Evolutionary conservation across 1,284 basidiomycete species (phyloP).

Genomic region (Acaromyces ingoldii): DNA sequence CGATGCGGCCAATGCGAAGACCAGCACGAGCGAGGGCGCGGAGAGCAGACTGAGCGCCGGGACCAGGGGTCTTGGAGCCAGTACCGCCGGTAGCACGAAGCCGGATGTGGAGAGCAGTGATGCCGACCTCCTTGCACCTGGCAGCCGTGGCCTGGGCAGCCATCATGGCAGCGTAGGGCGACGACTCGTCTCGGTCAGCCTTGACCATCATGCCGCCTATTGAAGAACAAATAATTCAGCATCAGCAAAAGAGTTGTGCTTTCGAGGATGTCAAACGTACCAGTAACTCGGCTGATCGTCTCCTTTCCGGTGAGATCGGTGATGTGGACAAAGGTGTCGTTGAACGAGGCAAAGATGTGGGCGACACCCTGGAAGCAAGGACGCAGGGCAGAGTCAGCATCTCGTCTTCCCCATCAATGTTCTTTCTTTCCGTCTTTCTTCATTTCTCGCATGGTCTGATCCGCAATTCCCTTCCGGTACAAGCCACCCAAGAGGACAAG

Average conservation of each 20-base stretch:
- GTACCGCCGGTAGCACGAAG: conserved; percentile 97
- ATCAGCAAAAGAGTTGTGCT: not conserved
- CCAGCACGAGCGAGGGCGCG: conserved; percentile 97
- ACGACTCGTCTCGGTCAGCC: conserved; percentile 99
- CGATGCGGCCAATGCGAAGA: conserved; percentile 96
- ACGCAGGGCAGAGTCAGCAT: too few species aligned
- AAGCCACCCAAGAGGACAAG: not conserved
- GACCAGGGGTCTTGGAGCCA: conserved; percentile 96
- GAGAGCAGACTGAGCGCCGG: conserved; percentile 95
- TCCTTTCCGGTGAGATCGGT: conserved; percentile 99
- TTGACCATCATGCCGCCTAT: conserved; percentile 99
- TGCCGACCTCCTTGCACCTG: conserved; percentile 96
- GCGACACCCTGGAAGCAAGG: not conserved
- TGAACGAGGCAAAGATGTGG: conserved; percentile 62
- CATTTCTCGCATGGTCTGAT: not conserved
- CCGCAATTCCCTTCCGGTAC: not conserved
- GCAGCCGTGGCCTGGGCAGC: conserved; percentile 94
- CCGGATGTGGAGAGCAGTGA: conserved; percentile 96
- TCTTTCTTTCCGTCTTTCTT: too few species aligned
- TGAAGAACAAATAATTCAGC: not conserved
- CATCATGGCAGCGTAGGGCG: conserved; percentile 98
- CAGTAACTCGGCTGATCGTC: conserved; percentile 96
- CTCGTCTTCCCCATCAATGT: too few species aligned
- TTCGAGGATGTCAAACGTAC: conserved; percentile 55
- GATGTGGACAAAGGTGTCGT: conserved; percentile 99